A percentile compares a stretch with the other conserved stretches of the same genome.
These are phyloP conservation scores for Ustilago trichophora DNA, from an alignment of 1,284 basidiomycete species.

Conservation along the genomic window DNA sequence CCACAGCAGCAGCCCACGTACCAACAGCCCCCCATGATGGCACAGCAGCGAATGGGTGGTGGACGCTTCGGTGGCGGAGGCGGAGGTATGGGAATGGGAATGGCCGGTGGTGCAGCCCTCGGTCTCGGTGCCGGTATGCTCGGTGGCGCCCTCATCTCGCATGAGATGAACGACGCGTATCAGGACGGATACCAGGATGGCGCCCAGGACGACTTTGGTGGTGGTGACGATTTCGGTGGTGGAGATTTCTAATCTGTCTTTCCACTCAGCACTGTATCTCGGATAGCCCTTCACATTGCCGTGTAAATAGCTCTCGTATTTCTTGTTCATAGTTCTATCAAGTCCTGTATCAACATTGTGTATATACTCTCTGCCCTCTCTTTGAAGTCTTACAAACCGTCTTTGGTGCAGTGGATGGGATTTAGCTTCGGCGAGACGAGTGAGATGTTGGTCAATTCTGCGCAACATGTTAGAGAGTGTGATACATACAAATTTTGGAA, in stretches of 20 bases:
- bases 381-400: too few species aligned
- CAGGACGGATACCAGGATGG: constrained; percentile 61
- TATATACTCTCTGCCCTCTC: too few species aligned
- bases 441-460: too few species aligned
- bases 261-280: too few species aligned
- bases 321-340: too few species aligned
- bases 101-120: constrained; percentile 48
- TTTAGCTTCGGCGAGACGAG: too few species aligned
- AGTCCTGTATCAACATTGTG: too few species aligned
- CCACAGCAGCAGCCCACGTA: constrained; percentile 37
- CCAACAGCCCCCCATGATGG: constrained; percentile 42
- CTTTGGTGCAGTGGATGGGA: too few species aligned
- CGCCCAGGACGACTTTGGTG: constrained; percentile 42
- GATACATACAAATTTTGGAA: too few species aligned
- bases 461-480: too few species aligned
- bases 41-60: constrained; percentile 14
- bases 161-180: constrained; percentile 59
- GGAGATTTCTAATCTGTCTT: constrained; percentile 28
- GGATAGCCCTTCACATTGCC: too few species aligned
- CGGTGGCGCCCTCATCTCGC: constrained; percentile 50
- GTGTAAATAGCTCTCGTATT: too few species aligned
- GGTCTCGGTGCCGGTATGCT: constrained; percentile 58
- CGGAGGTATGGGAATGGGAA: constrained; percentile 55
- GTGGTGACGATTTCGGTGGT: constrained; percentile 39
- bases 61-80: constrained; percentile 37